Evolutionary conservation across 2,329 filamentous ascomycete genomes (phyloP).

Genomic region (Reticulascus tulasneorum): DNA sequence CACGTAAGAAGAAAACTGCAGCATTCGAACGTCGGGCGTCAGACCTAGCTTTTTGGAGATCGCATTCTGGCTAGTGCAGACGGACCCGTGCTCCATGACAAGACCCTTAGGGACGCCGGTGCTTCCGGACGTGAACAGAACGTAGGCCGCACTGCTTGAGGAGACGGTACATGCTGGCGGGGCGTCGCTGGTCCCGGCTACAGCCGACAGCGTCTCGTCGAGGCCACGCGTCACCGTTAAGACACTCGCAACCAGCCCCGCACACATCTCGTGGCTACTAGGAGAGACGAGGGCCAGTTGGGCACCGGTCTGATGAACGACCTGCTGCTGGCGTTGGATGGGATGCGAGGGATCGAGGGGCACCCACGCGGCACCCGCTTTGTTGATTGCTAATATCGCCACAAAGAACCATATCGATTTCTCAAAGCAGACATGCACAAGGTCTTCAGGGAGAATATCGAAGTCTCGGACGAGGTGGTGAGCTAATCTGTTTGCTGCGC

Average conservation of each 20-base stretch:
- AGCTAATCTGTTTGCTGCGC: constrained; percentile 1
- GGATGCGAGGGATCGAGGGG: constrained; percentile 2
- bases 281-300: constrained; percentile 1
- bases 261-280: neutral
- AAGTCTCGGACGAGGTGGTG: neutral
- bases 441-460: neutral
- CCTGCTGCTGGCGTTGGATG: neutral
- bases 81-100: constrained; percentile 25
- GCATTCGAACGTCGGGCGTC: constrained; percentile 14
- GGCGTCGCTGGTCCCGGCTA: too few species aligned
- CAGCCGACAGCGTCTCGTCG: neutral
- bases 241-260: neutral
- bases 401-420: constrained; percentile 4
- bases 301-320: constrained; percentile 4
- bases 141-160: constrained; percentile 18
- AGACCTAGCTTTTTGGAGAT: constrained; percentile 17
- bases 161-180: neutral
- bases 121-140: constrained; percentile 51
- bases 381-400: constrained; percentile 2
- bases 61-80: constrained; percentile 20
- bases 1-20: constrained; percentile 47
- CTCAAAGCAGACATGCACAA: constrained; percentile 3
- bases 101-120: constrained; percentile 49
- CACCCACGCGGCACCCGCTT: constrained; percentile 2
- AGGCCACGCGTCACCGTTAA: neutral